Percentiles rank a stretch among this genome's conserved stretches.
phyloP scores from a whole-genome alignment of 345 rosid genomes.

The Lepidium sativum region DNA sequence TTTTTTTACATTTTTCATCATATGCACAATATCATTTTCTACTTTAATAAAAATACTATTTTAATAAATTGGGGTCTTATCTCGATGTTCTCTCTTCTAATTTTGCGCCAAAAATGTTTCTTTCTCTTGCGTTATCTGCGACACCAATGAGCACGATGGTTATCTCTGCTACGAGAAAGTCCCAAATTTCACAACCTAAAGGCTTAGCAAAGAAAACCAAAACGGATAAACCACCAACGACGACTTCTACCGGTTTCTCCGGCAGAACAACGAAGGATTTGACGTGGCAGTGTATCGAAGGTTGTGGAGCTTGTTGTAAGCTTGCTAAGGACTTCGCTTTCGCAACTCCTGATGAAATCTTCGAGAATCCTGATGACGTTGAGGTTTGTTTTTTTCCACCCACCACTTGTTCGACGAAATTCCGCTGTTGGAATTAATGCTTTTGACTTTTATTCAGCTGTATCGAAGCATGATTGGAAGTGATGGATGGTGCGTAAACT shows the following conservation, averaged over 20 bases:
- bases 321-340: constrained; percentile 68
- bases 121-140: constrained; percentile 7
- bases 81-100: too few relatives aligned
- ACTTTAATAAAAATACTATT: too few relatives aligned
- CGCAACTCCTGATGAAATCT: constrained; percentile 71
- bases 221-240: constrained; percentile 8
- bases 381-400: constrained; percentile 35
- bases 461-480: constrained; percentile 51
- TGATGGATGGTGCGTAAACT: constrained; percentile 87
- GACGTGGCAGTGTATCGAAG: constrained; percentile 60
- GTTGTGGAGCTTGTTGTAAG: constrained; percentile 91
- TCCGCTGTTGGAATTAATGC: neutral
- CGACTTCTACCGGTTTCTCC: constrained; percentile 32
- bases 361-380: constrained; percentile 44
- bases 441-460: constrained; percentile 25
- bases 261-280: constrained; percentile 32
- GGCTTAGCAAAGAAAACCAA: constrained; percentile 11
- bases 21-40: too few relatives aligned
- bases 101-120: constrained; percentile 11
- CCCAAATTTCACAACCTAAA: constrained; percentile 1
- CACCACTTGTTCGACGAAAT: constrained; percentile 40
- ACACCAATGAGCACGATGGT: neutral
- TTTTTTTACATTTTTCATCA: too few relatives aligned
- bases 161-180: neutral
- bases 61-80: too few relatives aligned